These are phyloP conservation scores for Chloranthus sessilifolius DNA, from an alignment of 164 flowering plant species.

Conservation along the genomic window DNA sequence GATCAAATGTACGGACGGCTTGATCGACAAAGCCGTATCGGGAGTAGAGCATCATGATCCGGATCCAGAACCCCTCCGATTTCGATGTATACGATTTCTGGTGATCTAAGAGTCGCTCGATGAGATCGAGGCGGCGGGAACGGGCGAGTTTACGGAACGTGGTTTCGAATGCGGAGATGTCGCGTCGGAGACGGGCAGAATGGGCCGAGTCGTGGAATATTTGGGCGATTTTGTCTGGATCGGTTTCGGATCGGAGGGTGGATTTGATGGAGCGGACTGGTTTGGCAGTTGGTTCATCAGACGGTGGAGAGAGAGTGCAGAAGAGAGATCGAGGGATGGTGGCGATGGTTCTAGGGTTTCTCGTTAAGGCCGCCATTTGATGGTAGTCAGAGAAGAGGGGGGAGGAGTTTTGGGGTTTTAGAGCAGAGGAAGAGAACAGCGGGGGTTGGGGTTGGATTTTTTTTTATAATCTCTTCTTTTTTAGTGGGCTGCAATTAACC, in stretches of 20 bases:
- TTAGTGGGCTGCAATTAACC: too few species aligned
- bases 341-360: conserved; percentile 5
- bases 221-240: conserved; percentile 21
- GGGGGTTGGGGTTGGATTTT: too few species aligned
- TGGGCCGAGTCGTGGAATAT: conserved; percentile 17
- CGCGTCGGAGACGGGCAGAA: conserved; percentile 18
- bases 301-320: conserved; percentile 7
- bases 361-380: conserved; percentile 17
- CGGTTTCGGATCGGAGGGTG: conserved; percentile 14
- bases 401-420: too few species aligned
- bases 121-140: conserved; percentile 18
- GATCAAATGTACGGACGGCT: conserved; percentile 19
- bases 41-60: conserved; percentile 29
- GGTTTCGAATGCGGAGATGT: conserved; percentile 19
- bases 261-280: conserved; percentile 16
- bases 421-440: neutral
- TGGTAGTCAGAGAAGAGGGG: neutral
- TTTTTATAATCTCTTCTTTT: too few species aligned
- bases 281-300: neutral
- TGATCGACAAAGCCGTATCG: conserved; percentile 23
- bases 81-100: conserved; percentile 14
- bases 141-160: conserved; percentile 19
- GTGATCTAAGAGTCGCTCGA: conserved; percentile 19
- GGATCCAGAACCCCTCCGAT: conserved; percentile 31
- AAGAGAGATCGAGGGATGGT: conserved; percentile 5